Evolutionary conservation across 2,329 filamentous ascomycete genomes (phyloP), one percentile per base, ranked within the genome.

Genomic region (Zarea fungicola): DNA sequence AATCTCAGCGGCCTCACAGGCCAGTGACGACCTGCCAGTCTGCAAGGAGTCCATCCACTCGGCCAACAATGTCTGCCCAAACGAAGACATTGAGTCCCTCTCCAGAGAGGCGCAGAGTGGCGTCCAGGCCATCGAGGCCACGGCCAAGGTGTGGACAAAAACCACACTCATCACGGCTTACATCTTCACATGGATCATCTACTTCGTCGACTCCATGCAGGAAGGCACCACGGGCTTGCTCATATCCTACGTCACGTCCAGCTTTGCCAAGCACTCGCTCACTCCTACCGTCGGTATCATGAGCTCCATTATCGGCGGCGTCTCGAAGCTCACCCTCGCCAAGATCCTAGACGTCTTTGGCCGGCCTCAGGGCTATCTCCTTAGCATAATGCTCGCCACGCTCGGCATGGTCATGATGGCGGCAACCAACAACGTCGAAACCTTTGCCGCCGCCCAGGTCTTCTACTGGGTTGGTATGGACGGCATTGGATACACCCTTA

Each of bases 401-500:
- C 65, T 76, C 44, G 66, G 70, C 9, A 40, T 80, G 48, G 68
- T 78, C 41, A 67, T 83, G 57, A 80, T 79, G 66, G 80, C 80
- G 16, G 66, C 69, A 0, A 80, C 70, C 55, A 65, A 71, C 5
- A 70, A 69, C 40, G 64, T 79, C 8, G 62, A 68, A n/a, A 73
- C 70, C 0, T 58, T 56, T 42, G 54, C 52, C 11, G 56, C 56
- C 14, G 56, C 54, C 0, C 52, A 58, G 74, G 55, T 84, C 3
- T 79, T 85, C 52, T 84, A 84, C 58, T 77, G 73, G 50, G 73
- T 80, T 1, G 42, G 81, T 19, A 58, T 57, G 36, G 56, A 75
- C 11, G 80, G 79, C 13, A 66, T 85, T 32, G 72, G 74, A 35
- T 84, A 81, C 55, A 71, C 75, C 28, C 67, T 84, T 29, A 74